Evolutionary conservation across 2,329 filamentous ascomycete genomes (phyloP), one percentile per base, ranked within the genome.

Genomic region (Sporothrix protearum): DNA sequence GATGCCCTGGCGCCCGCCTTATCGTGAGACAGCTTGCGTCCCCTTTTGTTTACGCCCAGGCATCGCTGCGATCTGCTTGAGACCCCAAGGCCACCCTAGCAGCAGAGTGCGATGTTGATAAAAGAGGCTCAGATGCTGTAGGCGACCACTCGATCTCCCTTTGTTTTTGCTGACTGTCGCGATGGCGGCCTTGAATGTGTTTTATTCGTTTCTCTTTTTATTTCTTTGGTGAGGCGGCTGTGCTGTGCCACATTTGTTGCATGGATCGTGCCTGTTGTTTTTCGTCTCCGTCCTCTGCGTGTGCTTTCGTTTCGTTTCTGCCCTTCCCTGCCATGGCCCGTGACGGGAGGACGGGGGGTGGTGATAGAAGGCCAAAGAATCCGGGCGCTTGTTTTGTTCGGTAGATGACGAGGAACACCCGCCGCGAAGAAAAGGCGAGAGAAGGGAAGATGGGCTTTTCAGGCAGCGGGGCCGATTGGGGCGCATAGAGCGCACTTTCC

Each of bases 11-110:
- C 55, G 30, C 30, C 33, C 39, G 33, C 55, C 55, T 61, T 61
- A 61, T 61, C 55, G 55, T 61, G 55, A 61, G 55, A 39, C 55
- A 61, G 8, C 55, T 61, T 61, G 55, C 55, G 39, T 61, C 55
- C 10, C 55, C 55, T 22, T 19, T 16, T 45, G 16, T 45, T 45
- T n/a, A n/a, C 55, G 55, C 55, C 55, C 55, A n/a, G 28, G 39
- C 39, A 14, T 47, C 3, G 16, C 33, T 14, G 53, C 53, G 53
- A 57, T 57, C 53, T 57, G 28, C 53, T 61, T 33, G 55, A 61
- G 55, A 33, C 4, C 33, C 55, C 12, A 33, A 14, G 12, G 30
- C 22, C 30, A 39, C 30, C 55, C 12, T 19, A 39, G 55, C 55
- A 39, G 16, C 30, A 39, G 22, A 39, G 25, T 30, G 53, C 19